A percentile compares a stretch with the other conserved stretches of the same genome.
phyloP scores from a whole-genome alignment of 2,329 filamentous ascomycete genomes.

The Podosphaera leucotricha region DNA sequence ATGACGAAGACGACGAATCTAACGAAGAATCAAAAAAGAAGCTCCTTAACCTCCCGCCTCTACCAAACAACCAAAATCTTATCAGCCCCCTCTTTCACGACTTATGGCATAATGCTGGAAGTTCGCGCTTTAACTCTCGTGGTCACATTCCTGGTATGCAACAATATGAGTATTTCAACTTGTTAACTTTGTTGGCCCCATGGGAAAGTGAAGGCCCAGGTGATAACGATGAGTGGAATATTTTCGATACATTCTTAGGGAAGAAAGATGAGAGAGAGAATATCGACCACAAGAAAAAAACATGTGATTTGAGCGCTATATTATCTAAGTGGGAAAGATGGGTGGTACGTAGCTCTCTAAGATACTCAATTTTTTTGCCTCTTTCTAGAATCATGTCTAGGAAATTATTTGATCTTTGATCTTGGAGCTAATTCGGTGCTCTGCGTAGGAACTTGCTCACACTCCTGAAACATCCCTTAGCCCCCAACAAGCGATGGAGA shows the following conservation, averaged over 20 bases:
- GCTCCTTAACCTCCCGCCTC: neutral
- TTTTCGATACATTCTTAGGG: conserved; percentile 1
- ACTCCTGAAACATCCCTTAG: neutral
- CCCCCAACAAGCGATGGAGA: neutral
- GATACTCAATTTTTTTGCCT: neutral
- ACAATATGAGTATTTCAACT: neutral
- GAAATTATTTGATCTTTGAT: too few relatives aligned
- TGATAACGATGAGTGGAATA: conserved; percentile 2
- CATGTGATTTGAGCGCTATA: neutral
- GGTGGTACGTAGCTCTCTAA: neutral
- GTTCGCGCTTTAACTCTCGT: neutral
- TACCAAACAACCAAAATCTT: neutral
- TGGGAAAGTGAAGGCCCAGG: conserved; percentile 1
- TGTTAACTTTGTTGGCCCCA: neutral
- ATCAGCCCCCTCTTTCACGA: neutral
- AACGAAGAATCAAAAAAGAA: neutral
- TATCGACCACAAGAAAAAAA: neutral
- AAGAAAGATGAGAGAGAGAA: neutral
- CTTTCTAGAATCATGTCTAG: neutral
- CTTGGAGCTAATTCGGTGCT: neutral
- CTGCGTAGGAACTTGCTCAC: neutral
- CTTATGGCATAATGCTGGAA: neutral
- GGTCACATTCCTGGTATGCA: neutral
- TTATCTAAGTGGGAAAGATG: conserved; percentile 1
- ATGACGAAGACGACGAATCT: neutral